Base-by-base conservation (phyloP, 805 yeast genomes). In the Osmozyma mogii region DNA sequence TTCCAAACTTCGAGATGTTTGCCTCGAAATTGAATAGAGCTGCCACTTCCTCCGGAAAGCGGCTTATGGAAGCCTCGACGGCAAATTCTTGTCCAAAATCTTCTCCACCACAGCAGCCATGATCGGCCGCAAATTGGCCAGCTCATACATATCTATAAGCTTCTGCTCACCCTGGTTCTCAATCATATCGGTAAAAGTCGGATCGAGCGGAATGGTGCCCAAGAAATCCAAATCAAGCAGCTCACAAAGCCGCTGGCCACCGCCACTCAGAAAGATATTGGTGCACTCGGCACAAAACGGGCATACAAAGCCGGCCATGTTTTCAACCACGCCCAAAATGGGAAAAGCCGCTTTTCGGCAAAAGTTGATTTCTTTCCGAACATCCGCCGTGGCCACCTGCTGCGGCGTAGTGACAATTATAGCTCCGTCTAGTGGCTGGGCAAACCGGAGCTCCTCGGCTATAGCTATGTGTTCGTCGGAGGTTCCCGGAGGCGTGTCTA, bases 401-500 rank as follows among this genome's bases (percentile, higher is more conserved):
- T 92, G 99, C 1, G 99, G 98, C 0, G 98, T 92, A 0, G 98
- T 92, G 5, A 92, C 99, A 2, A 92, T 72, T 0, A 92, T 78
- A 1, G 96, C 96, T 0, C 97, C 97, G 44, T 85, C 95, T 4
- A 61, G 46, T 2, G 89, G 85, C 16, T 68, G 66, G 1, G 77
- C 76, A 50, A 58, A 69, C 33, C 80, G 58, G 23, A 92, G 65
- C 53, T 87, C 94, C 49, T 92, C 97, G 4, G 96, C 96, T 22
- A 94, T 81, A 4, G 96, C 87, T 22, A 92, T 92, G 52, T 92
- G 99, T 52, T 92, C 99, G 55, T 92, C 99, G 0, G 95, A 82
- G 0, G 99, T 92, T 0, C 99, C 99, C 0, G 99, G 99, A 1
- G 99, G 99, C 0, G 99, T 92, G 52, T 92, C 99, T 5, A 92